Evolutionary conservation across 352 stramenopile genomes (phyloP), one percentile per base, ranked within the genome.

Genomic region (Globisporangium canariense): DNA sequence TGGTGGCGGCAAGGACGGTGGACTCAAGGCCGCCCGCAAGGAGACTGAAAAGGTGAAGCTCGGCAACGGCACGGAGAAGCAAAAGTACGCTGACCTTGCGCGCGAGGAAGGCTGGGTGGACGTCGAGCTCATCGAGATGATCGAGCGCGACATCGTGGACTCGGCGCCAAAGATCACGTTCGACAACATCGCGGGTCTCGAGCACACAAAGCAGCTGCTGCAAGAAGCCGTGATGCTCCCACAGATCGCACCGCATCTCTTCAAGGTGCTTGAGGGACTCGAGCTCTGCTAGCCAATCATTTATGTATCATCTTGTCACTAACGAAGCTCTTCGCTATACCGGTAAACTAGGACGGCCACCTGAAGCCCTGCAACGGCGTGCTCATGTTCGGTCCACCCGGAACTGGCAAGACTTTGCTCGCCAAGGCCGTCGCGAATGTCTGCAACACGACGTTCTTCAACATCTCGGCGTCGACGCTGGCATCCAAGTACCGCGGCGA

Each of bases 381-480:
- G 28, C 68, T 95, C 22, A 91, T 95, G 81, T 95, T 95, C 68
- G 87, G 88, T 0, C 91, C 89, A 4, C 90, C 91, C 3, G 91
- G 91, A 57, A 97, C 90, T 25, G 91, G 91, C 60, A 97, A 97
- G 69, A 97, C 91, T 11, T 69, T 97, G 32, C 71, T 96, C 11
- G 86, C 89, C 14, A 93, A 94, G 67, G 91, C 91, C 2, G 90
- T 98, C 13, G 96, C 96, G 2, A 94, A 96, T 36, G 96, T 99
- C 62, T 99, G 95, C 77, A 90, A 96, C 53, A 97, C 96, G 8
- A 99, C 96, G 3, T 99, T 99, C 77, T 99, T 99, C 77, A 99
- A 99, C 68, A 96, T 99, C 41, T 96, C 83, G 36, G 86, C 88
- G 32, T 97, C 90, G 5, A 97, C 83, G 22, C 72, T 98, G 1